A percentile compares a stretch with the other conserved stretches of the same genome.
Conservation (phyloP, 1,139 yeast genomes). For the Groenewaldozyma auringiensis region DNA sequence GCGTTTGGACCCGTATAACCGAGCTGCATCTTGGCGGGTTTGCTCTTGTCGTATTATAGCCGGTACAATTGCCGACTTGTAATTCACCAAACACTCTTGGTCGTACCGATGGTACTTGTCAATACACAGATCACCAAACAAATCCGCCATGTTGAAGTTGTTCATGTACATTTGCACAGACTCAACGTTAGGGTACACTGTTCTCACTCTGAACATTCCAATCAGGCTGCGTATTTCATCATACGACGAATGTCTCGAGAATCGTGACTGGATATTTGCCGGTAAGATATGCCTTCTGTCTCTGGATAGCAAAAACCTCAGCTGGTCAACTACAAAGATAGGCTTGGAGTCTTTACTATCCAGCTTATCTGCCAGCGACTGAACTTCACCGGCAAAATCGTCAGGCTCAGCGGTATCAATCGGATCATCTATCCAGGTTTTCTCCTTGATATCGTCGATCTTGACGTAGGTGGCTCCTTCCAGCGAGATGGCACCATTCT, state of each 20-base stretch:
- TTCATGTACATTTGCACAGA: slow-evolving; percentile 33
- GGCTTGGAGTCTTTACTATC: neutral
- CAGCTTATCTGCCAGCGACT: neutral
- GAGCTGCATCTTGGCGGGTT: neutral
- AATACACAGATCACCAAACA: slow-evolving; percentile 40
- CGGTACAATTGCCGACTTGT: neutral
- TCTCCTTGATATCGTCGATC: slow-evolving; percentile 2
- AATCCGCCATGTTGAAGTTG: slow-evolving; percentile 40
- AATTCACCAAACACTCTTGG: neutral
- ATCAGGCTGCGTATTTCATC: slow-evolving; percentile 40
- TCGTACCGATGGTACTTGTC: neutral
- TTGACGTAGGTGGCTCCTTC: slow-evolving; percentile 1
- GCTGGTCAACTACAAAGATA: slow-evolving; percentile 7
- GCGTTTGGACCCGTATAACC: neutral
- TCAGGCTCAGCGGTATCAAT: slow-evolving; percentile 3
- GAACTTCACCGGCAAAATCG: neutral
- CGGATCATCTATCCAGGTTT: slow-evolving; percentile 14
- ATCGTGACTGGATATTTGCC: slow-evolving; percentile 35
- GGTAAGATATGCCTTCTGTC: slow-evolving; percentile 36
- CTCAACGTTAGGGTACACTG: slow-evolving; percentile 43
- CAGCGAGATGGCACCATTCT: slow-evolving; percentile 7
- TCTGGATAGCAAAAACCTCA: slow-evolving; percentile 11
- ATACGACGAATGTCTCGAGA: slow-evolving; percentile 51
- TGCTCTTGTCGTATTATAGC: neutral
- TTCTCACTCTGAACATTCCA: slow-evolving; percentile 35